Evolutionary conservation across 2,329 filamentous ascomycete species (phyloP).

Genomic region (Emydomyces testavorans): DNA sequence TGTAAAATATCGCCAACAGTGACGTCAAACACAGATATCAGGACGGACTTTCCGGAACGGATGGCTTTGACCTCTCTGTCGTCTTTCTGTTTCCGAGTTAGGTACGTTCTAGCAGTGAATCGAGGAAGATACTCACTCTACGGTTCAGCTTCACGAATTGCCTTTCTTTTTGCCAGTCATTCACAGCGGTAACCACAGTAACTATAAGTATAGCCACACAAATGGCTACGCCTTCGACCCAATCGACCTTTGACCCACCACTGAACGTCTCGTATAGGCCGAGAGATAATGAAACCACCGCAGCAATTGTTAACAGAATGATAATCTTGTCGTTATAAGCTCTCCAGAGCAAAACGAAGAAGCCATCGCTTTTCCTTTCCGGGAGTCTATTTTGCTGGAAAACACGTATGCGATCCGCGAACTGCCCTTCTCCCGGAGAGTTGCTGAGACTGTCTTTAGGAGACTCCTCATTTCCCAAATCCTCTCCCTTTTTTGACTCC

Average conservation of each 20-base stretch:
- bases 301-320: conserved; percentile 56
- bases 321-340: conserved; percentile 65
- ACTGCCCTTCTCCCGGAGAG: conserved; percentile 23
- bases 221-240: conserved; percentile 58
- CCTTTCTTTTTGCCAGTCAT: conserved; percentile 58
- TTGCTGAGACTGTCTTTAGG: not conserved
- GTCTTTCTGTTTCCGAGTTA: conserved; percentile 42
- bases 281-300: conserved; percentile 55
- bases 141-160: conserved; percentile 53
- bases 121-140: conserved; percentile 24
- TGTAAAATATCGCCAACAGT: conserved; percentile 60
- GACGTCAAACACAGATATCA: conserved; percentile 55
- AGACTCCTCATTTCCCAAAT: conserved; percentile 8
- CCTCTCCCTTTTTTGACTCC: conserved; percentile 16
- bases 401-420: conserved; percentile 48
- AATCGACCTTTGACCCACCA: conserved; percentile 43
- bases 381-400: conserved; percentile 53
- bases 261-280: conserved; percentile 57
- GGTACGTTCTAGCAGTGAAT: not conserved
- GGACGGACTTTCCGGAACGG: conserved; percentile 52
- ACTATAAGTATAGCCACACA: conserved; percentile 55
- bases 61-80: conserved; percentile 56
- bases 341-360: conserved; percentile 53
- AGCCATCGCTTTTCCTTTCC: conserved; percentile 50
- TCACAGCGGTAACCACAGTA: conserved; percentile 50